Conservation (phyloP, 2,329 filamentous ascomycete species). For the Exutisphaerella laricina region DNA sequence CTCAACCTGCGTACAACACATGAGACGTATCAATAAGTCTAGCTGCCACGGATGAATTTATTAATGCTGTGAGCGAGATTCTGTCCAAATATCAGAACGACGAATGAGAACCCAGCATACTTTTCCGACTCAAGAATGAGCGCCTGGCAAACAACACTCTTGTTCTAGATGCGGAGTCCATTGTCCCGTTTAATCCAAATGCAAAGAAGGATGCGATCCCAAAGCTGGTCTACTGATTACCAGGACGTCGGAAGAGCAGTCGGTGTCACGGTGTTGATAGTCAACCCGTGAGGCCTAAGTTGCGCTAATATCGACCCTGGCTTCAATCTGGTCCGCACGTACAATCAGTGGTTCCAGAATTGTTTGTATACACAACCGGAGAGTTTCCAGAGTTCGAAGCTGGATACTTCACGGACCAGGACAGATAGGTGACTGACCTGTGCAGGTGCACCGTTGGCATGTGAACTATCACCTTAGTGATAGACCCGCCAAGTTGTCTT, state of each 20-base stretch:
- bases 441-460: no score
- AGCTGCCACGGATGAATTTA: conserved; percentile 46
- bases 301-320: conserved; percentile 56
- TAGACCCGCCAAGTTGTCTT: no score
- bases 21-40: conserved; percentile 46
- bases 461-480: no score
- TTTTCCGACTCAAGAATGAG: conserved; percentile 58
- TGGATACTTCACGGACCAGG: conserved; percentile 56
- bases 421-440: no score
- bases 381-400: conserved; percentile 57
- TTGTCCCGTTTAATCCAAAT: conserved; percentile 54
- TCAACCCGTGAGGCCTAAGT: conserved; percentile 54
- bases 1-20: conserved; percentile 48
- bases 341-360: conserved; percentile 40
- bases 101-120: conserved; percentile 52
- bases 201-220: conserved; percentile 55
- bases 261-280: conserved; percentile 44
- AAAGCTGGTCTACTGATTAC: conserved; percentile 55
- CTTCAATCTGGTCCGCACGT: conserved; percentile 45
- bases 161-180: conserved; percentile 48
- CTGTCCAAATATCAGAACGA: conserved; percentile 52
- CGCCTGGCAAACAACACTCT: conserved; percentile 38
- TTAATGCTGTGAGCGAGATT: conserved; percentile 47
- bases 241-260: conserved; percentile 53
- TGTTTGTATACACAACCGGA: conserved; percentile 42